Percentiles rank a stretch among this genome's conserved stretches.
Evolutionary conservation across 2,329 filamentous ascomycete species (phyloP).

Genomic region (Stagonosporopsis cucurbitacearum): DNA sequence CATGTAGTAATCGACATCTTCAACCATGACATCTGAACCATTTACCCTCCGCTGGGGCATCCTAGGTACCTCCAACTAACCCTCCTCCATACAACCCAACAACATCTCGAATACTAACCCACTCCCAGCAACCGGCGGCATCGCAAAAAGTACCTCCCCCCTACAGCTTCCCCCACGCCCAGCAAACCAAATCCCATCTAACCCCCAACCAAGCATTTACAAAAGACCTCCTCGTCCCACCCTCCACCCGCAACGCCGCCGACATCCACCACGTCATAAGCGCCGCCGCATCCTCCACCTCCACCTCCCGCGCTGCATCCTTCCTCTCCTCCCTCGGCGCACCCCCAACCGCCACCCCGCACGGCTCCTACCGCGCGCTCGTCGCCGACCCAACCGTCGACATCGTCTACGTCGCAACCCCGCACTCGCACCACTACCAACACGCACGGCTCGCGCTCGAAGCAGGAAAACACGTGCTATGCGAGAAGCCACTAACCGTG

Average conservation of each 20-base stretch:
- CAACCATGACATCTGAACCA: slow-evolving; percentile 24
- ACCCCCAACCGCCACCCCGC: slow-evolving; percentile 70
- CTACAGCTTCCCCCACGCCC: neutral
- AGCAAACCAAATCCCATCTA: neutral
- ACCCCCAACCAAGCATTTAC: slow-evolving; percentile 46
- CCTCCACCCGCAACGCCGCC: slow-evolving; percentile 68
- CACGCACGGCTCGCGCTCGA: slow-evolving; percentile 81
- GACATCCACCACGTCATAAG: slow-evolving; percentile 76
- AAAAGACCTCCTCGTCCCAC: slow-evolving; percentile 78
- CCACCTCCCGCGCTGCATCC: slow-evolving; percentile 68
- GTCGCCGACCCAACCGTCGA: slow-evolving; percentile 78
- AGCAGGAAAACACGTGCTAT: slow-evolving; percentile 84
- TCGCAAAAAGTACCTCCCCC: slow-evolving; percentile 23
- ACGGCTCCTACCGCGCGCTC: slow-evolving; percentile 80
- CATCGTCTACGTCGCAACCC: slow-evolving; percentile 87
- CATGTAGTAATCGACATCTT: neutral
- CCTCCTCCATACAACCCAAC: neutral
- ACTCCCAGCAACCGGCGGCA: slow-evolving; percentile 62
- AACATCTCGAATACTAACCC: slow-evolving; percentile 6
- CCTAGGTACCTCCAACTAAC: slow-evolving; percentile 21
- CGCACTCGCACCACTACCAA: slow-evolving; percentile 90
- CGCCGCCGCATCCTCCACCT: slow-evolving; percentile 77
- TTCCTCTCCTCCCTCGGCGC: slow-evolving; percentile 75
- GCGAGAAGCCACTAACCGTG: slow-evolving; percentile 88
- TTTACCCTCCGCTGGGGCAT: slow-evolving; percentile 38